Evolutionary conservation across 345 rosid species (phyloP).

Genomic region (Eucalyptus decipiens): DNA sequence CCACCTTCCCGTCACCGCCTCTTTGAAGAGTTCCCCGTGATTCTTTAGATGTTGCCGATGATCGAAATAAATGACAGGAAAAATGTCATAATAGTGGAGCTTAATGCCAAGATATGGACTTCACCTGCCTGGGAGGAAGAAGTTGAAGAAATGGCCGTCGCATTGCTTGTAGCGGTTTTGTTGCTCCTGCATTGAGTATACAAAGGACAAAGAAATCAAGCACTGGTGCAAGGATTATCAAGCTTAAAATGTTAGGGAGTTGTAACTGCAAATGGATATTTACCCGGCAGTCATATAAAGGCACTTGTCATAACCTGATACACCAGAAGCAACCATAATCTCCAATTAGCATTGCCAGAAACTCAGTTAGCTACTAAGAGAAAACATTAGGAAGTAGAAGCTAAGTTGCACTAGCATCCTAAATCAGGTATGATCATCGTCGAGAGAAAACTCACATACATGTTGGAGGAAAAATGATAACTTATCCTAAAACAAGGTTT

Average conservation of each 20-base stretch:
- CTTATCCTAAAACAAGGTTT: not conserved
- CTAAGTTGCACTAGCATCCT: not conserved
- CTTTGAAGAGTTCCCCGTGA: not conserved
- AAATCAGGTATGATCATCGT: not conserved
- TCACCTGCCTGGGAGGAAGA: not conserved
- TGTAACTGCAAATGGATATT: not conserved
- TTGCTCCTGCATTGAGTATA: constrained; percentile 10
- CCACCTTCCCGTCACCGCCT: not conserved
- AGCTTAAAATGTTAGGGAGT: not conserved
- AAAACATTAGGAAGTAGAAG: not conserved
- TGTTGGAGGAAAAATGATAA: not conserved
- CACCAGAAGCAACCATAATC: not conserved
- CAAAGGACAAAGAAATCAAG: not conserved
- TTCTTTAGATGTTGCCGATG: not conserved
- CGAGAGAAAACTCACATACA: not conserved
- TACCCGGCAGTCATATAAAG: constrained; percentile 17
- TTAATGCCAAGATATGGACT: not conserved
- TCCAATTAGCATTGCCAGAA: not conserved
- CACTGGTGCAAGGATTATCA: not conserved
- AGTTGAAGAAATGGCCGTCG: constrained; percentile 11
- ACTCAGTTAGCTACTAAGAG: not conserved
- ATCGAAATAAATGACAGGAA: not conserved
- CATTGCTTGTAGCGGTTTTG: constrained; percentile 17
- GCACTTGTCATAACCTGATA: constrained; percentile 25
- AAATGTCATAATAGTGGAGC: not conserved